Evolutionary conservation across 2,329 filamentous ascomycete species (phyloP).

Genomic region (Sporothrix brunneoviolacea): DNA sequence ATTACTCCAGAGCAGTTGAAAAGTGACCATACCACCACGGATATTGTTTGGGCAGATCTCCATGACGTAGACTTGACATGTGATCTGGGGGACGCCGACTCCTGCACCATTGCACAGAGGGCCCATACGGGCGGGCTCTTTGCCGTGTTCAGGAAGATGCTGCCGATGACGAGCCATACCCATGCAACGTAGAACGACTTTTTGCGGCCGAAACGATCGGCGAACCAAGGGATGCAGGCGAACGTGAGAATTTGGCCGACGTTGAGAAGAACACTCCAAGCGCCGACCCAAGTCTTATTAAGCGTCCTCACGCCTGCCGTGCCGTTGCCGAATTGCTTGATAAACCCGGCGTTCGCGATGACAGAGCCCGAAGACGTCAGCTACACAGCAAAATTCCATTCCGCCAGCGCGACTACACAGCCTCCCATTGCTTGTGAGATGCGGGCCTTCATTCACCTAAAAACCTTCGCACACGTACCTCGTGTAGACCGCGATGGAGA

Average conservation of each 20-base stretch:
- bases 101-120: slow-evolving; percentile 14
- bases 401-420: too few species aligned
- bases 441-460: slow-evolving; percentile 2
- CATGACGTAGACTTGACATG: slow-evolving; percentile 15
- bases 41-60: slow-evolving; percentile 15
- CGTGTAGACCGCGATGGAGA: slow-evolving; percentile 12
- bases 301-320: slow-evolving; percentile 3
- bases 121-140: slow-evolving; percentile 11
- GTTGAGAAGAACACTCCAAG: slow-evolving; percentile 13
- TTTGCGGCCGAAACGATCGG: slow-evolving; percentile 12
- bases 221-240: slow-evolving; percentile 13
- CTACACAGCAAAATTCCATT: not conserved
- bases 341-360: slow-evolving; percentile 13
- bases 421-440: not conserved
- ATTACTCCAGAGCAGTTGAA: slow-evolving; percentile 14
- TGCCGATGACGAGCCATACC: slow-evolving; percentile 12
- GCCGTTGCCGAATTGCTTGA: slow-evolving; percentile 13
- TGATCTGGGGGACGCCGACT: slow-evolving; percentile 12
- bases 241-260: slow-evolving; percentile 15
- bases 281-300: slow-evolving; percentile 6
- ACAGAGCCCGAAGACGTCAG: slow-evolving; percentile 2
- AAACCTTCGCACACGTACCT: slow-evolving; percentile 14
- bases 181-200: slow-evolving; percentile 13
- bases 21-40: slow-evolving; percentile 14
- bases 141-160: slow-evolving; percentile 12